Evolutionary conservation across 352 stramenopile genomes (phyloP).

Genomic region (Phytopythium mirpurense): DNA sequence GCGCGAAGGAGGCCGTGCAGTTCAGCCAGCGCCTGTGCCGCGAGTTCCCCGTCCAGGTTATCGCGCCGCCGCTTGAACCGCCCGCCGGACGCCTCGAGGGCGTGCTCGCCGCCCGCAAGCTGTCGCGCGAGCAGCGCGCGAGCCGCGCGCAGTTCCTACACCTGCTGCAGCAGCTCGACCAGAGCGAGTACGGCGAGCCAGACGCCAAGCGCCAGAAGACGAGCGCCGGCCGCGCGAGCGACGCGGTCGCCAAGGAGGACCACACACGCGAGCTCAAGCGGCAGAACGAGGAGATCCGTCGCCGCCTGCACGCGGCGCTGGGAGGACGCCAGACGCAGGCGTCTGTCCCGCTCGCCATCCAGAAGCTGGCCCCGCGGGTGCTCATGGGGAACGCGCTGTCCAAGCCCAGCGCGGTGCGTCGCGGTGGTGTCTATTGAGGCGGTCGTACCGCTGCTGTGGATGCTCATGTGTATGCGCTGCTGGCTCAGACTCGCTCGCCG

Average conservation of each 20-base stretch:
- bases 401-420: conserved; percentile 3
- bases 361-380: background rate
- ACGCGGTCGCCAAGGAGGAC: conserved; percentile 23
- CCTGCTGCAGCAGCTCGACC: conserved; percentile 33
- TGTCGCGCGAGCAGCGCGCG: conserved; percentile 12
- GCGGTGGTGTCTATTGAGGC: too few species aligned
- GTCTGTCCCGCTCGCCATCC: background rate
- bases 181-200: conserved; percentile 39
- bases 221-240: background rate
- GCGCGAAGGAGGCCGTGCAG: conserved; percentile 34
- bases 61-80: conserved; percentile 12
- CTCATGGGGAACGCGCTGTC: conserved; percentile 6
- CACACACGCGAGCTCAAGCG: conserved; percentile 25
- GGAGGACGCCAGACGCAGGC: conserved; percentile 1
- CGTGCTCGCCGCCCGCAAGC: conserved; percentile 7
- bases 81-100: background rate
- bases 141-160: conserved; percentile 33
- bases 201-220: conserved; percentile 28
- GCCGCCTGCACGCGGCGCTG: conserved; percentile 28
- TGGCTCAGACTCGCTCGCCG: conserved; percentile 5
- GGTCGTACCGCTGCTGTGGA: too few species aligned
- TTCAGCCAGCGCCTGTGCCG: conserved; percentile 40
- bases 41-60: conserved; percentile 40
- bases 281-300: conserved; percentile 28
- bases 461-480: too few species aligned